Conservation (phyloP, 1,284 basidiomycete genomes). For the Exobasidium cylindrosporum region DNA sequence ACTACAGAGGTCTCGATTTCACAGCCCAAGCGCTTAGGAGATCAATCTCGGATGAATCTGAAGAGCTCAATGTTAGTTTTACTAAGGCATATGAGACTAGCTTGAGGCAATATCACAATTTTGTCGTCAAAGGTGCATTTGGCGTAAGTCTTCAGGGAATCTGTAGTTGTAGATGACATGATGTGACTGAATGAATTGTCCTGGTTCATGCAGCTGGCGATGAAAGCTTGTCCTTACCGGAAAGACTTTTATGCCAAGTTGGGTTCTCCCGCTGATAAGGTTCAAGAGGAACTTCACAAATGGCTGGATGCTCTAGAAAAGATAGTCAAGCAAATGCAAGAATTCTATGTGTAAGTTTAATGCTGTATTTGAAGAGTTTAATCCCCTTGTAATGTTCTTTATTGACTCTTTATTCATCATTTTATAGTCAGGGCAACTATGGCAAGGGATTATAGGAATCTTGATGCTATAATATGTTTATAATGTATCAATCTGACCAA, state of each 20-base stretch:
- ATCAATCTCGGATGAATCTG: constrained; percentile 67
- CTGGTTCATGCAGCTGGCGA: constrained; percentile 81
- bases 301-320: constrained; percentile 75
- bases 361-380: neutral
- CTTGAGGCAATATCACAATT: constrained; percentile 81
- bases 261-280: constrained; percentile 68
- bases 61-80: constrained; percentile 76
- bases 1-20: constrained; percentile 75
- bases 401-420: too few species aligned
- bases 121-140: constrained; percentile 81
- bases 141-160: constrained; percentile 49
- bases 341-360: constrained; percentile 61
- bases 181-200: too few species aligned
- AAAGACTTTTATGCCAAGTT: constrained; percentile 85
- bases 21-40: constrained; percentile 79
- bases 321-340: constrained; percentile 70
- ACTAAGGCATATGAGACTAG: constrained; percentile 76
- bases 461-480: too few species aligned
- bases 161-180: too few species aligned
- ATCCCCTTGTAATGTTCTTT: neutral
- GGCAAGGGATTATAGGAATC: constrained; percentile 15
- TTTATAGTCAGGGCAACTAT: constrained; percentile 37
- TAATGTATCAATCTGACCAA: too few species aligned
- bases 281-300: constrained; percentile 68
- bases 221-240: constrained; percentile 95